phyloP scores from a whole-genome alignment of 2,329 filamentous ascomycete species.

The Alternaria infectoria region DNA sequence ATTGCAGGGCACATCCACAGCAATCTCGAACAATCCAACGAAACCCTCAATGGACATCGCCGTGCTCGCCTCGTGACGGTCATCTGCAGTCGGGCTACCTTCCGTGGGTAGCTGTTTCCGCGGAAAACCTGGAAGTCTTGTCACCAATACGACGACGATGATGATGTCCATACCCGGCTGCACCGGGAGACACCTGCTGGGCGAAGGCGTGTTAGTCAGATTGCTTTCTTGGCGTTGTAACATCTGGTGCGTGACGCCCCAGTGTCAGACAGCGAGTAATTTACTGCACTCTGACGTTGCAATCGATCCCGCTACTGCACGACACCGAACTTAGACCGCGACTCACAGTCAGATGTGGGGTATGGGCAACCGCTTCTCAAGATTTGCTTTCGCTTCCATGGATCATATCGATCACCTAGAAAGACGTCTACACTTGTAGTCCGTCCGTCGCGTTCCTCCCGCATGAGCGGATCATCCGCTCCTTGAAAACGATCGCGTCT shows the following conservation, averaged over 20 bases:
- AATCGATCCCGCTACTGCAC: slow-evolving; percentile 9
- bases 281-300: not conserved
- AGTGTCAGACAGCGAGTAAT: not conserved
- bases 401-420: not conserved
- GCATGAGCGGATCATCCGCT: slow-evolving; percentile 2
- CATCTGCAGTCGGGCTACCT: not conserved
- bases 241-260: slow-evolving; percentile 1
- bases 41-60: not conserved
- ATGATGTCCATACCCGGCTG: not conserved
- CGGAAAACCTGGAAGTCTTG: not conserved
- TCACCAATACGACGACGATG: not conserved
- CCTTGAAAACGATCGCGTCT: slow-evolving; percentile 5
- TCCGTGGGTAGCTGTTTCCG: not conserved
- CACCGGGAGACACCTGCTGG: not conserved
- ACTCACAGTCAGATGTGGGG: not conserved
- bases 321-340: not conserved
- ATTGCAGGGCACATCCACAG: not conserved
- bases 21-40: not conserved
- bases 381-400: not conserved
- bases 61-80: slow-evolving; percentile 3
- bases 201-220: not conserved
- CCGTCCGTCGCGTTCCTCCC: slow-evolving; percentile 3
- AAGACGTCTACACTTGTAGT: not conserved
- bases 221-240: not conserved
- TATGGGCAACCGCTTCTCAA: not conserved